These are phyloP conservation scores for Monosporozyma servazzii DNA, from an alignment of 805 yeast genomes.

Conservation along the genomic window DNA sequence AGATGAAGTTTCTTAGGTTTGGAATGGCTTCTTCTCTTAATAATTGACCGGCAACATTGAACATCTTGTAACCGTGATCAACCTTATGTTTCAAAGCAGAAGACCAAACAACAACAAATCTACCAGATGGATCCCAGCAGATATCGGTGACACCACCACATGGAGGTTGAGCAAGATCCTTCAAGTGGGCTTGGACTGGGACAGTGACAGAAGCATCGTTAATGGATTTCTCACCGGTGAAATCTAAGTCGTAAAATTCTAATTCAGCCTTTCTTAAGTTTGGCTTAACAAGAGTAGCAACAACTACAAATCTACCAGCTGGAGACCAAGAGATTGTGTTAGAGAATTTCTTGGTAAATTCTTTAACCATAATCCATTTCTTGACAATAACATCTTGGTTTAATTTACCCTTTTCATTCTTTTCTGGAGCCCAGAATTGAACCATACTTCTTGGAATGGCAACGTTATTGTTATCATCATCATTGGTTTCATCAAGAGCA, in stretches of 20 bases:
- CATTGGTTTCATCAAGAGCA: slow-evolving; percentile 44
- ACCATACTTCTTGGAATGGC: slow-evolving; percentile 58
- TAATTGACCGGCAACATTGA: slow-evolving; percentile 71
- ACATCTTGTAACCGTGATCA: slow-evolving; percentile 86
- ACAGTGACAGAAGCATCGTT: slow-evolving; percentile 34
- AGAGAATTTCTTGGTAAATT: slow-evolving; percentile 50
- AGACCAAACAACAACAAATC: slow-evolving; percentile 83
- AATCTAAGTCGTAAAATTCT: slow-evolving; percentile 81
- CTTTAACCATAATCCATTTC: slow-evolving; percentile 53
- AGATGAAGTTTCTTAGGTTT: slow-evolving; percentile 76
- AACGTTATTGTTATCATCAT: slow-evolving; percentile 36
- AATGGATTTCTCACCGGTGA: slow-evolving; percentile 51
- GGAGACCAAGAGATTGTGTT: slow-evolving; percentile 86
- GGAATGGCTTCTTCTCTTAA: slow-evolving; percentile 70
- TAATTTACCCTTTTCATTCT: slow-evolving; percentile 24
- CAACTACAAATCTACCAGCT: slow-evolving; percentile 73
- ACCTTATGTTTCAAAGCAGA: slow-evolving; percentile 74
- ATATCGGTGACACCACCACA: slow-evolving; percentile 73
- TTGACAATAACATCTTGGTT: slow-evolving; percentile 28
- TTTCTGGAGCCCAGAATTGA: slow-evolving; percentile 78
- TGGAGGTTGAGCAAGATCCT: slow-evolving; percentile 52
- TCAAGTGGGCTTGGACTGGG: slow-evolving; percentile 46
- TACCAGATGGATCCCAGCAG: slow-evolving; percentile 94
- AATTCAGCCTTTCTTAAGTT: slow-evolving; percentile 50
- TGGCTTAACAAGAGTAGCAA: slow-evolving; percentile 39